Evolutionary conservation across 2,329 filamentous ascomycete species (phyloP).

Genomic region (Tolypocladium tropicale): DNA sequence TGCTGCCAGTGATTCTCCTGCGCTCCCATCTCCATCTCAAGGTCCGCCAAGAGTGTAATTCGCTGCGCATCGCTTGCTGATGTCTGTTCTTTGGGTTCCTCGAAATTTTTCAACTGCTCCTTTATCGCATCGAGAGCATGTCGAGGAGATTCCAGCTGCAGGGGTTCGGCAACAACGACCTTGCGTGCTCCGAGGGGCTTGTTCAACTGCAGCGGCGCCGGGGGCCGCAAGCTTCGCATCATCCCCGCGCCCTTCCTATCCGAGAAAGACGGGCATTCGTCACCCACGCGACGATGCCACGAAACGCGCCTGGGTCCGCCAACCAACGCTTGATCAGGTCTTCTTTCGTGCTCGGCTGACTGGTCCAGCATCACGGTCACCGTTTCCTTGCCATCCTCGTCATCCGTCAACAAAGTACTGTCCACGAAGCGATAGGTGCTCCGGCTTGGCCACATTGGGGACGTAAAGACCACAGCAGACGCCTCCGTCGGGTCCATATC

Average conservation of each 20-base stretch:
- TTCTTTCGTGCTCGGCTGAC: conserved; percentile 7
- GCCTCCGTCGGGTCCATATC: neutral
- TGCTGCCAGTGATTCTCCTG: conserved; percentile 51
- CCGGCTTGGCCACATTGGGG: neutral
- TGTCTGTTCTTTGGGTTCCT: conserved; percentile 24
- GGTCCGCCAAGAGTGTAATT: conserved; percentile 42
- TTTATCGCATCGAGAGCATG: conserved; percentile 39
- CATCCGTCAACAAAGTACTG: conserved; percentile 2
- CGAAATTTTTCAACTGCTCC: conserved; percentile 39
- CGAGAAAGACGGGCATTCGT: conserved; percentile 49
- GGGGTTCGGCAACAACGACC: conserved; percentile 37
- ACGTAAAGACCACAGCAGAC: neutral
- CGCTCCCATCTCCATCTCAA: conserved; percentile 52
- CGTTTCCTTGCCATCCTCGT: conserved; percentile 22
- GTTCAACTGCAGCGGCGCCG: conserved; percentile 42
- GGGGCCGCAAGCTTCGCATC: conserved; percentile 43
- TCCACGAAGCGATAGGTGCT: neutral
- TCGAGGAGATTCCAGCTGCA: conserved; percentile 41
- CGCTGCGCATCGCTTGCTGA: conserved; percentile 29
- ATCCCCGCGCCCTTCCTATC: conserved; percentile 33
- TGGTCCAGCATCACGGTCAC: conserved; percentile 36
- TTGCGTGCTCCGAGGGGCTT: conserved; percentile 30
- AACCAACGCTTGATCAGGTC: conserved; percentile 4
- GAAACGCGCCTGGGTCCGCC: conserved; percentile 7
- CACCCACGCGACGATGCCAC: conserved; percentile 50